phyloP scores from a whole-genome alignment of 202 grass and related monocot species.

The Brachypodium distachyon region DNA sequence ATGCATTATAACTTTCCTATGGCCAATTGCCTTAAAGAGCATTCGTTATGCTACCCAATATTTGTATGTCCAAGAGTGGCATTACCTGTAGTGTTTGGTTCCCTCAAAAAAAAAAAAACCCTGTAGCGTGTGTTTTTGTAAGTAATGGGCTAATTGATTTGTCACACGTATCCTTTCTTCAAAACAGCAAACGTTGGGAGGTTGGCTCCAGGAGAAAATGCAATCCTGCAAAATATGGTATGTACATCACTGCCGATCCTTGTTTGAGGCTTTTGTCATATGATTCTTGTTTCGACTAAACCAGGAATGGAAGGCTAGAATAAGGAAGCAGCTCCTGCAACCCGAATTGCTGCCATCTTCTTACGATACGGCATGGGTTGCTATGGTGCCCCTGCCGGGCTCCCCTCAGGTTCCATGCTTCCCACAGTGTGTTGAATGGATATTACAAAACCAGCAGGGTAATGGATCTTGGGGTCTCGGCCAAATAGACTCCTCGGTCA shows the following conservation, averaged over 20 bases:
- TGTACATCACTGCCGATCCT: not conserved
- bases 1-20: too few species aligned
- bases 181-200: not conserved
- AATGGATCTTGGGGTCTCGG: slow-evolving; percentile 62
- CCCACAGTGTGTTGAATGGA: slow-evolving; percentile 53
- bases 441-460: slow-evolving; percentile 50
- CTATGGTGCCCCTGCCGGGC: slow-evolving; percentile 52
- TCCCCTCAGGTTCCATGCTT: slow-evolving; percentile 33
- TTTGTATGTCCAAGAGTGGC: too few species aligned
- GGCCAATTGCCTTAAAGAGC: too few species aligned
- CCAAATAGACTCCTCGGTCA: not conserved
- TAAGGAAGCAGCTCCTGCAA: slow-evolving; percentile 21
- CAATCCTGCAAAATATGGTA: not conserved
- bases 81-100: not conserved
- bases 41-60: too few species aligned
- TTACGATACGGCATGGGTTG: slow-evolving; percentile 81
- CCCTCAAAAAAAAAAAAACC: too few species aligned
- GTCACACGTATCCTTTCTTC: not conserved
- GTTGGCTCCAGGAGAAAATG: not conserved
- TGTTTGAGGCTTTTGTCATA: not conserved
- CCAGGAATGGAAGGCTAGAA: not conserved
- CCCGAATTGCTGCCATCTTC: slow-evolving; percentile 21
- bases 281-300: not conserved
- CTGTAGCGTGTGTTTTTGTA: too few species aligned
- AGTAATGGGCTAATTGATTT: not conserved